These are phyloP conservation scores for Sordariomycetes sp. DNA, from an alignment of 2,329 filamentous ascomycete genomes.

Conservation along the genomic window DNA sequence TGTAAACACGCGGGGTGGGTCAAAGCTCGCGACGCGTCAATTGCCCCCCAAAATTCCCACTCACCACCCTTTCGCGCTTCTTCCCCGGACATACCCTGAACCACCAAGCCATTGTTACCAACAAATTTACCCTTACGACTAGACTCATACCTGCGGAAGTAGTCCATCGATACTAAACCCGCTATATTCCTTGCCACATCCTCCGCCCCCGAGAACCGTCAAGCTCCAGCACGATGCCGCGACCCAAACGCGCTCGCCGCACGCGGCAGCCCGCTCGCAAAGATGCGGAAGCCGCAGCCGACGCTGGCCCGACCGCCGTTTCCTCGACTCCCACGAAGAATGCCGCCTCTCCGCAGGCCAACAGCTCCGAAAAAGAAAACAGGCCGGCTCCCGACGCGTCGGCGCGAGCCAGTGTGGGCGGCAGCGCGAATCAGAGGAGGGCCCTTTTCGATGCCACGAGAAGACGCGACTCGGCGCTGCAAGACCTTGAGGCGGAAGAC, in stretches of 20 bases:
- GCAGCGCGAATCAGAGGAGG: not conserved
- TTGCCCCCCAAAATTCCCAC: not conserved
- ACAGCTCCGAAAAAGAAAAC: constrained; percentile 6
- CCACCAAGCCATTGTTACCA: not conserved
- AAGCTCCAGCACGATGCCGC: constrained; percentile 14
- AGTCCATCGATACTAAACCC: not conserved
- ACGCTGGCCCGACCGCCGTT: constrained; percentile 2
- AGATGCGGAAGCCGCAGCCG: not conserved
- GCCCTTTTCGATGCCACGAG: not conserved
- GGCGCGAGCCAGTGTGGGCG: constrained; percentile 10
- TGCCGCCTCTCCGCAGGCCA: constrained; percentile 9
- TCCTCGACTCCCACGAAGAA: constrained; percentile 13
- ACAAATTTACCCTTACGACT: not conserved
- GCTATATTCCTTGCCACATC: not conserved
- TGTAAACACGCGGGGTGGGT: not conserved
- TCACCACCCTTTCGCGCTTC: not conserved
- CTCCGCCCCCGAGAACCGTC: not conserved
- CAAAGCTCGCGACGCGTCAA: not conserved
- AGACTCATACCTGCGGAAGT: not conserved
- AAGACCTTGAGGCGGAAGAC: constrained; percentile 22
- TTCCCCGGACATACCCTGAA: not conserved
- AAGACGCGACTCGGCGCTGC: constrained; percentile 24
- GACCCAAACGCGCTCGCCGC: constrained; percentile 17
- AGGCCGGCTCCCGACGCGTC: constrained; percentile 7
- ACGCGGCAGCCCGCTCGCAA: constrained; percentile 2